These are phyloP conservation scores for Pontederia crassipes DNA, from an alignment of 176 grass and related monocot species.

Conservation along the genomic window DNA sequence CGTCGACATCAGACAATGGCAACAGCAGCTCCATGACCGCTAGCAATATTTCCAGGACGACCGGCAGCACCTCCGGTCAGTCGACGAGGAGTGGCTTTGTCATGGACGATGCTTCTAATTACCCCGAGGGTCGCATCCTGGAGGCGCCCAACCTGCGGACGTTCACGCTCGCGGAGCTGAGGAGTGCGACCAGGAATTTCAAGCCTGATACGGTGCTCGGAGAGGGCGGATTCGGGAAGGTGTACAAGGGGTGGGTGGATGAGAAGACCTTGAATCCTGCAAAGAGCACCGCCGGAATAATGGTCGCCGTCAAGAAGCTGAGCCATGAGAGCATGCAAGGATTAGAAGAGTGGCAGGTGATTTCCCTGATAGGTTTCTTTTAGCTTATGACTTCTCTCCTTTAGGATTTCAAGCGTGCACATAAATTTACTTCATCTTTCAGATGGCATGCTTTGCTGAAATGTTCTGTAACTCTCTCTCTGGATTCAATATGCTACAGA, in stretches of 20 bases:
- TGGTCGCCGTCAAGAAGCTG: slow-evolving; percentile 9
- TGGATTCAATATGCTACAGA: no score
- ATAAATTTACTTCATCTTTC: no score
- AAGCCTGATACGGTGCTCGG: slow-evolving; percentile 1
- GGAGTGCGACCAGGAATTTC: neutral
- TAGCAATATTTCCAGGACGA: no score
- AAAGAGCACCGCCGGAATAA: neutral
- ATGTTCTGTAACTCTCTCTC: no score
- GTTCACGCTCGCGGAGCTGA: slow-evolving; percentile 1
- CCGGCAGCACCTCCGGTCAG: neutral
- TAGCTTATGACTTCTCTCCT: no score
- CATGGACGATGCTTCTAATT: neutral
- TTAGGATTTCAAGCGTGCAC: no score
- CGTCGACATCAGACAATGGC: slow-evolving; percentile 20
- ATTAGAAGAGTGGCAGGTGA: slow-evolving; percentile 3
- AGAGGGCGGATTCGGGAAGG: slow-evolving; percentile 12
- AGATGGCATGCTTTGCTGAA: no score
- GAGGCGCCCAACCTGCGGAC: neutral
- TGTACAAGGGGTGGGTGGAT: slow-evolving; percentile 11
- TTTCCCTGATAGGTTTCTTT: neutral
- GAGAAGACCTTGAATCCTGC: slow-evolving; percentile 3
- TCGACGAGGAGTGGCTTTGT: neutral
- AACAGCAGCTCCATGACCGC: slow-evolving; percentile 1
- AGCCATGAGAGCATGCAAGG: slow-evolving; percentile 7
- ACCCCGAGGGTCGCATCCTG: slow-evolving; percentile 2